Percentiles rank a stretch among this genome's conserved stretches.
Conservation (phyloP, 805 yeast species). For the Wickerhamiella siamensis region DNA sequence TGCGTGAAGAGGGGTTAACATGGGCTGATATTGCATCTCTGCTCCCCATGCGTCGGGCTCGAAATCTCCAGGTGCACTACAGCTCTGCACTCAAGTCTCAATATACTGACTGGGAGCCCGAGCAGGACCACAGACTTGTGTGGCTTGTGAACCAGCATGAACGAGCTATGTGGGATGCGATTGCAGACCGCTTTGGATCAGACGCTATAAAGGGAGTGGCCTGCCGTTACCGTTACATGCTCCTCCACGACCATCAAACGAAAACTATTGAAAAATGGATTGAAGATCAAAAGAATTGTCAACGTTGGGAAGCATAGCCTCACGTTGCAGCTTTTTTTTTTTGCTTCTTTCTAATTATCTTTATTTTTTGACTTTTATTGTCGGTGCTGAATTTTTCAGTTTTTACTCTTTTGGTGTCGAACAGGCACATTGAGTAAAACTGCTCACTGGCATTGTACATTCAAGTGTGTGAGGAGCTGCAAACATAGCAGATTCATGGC, state of each 20-base stretch:
- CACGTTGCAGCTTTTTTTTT: no score
- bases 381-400: no score
- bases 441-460: no score
- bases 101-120: slow-evolving; percentile 2
- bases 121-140: slow-evolving; percentile 4
- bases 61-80: slow-evolving; percentile 56
- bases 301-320: no score
- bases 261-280: neutral
- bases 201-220: neutral
- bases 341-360: no score
- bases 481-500: no score
- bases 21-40: slow-evolving; percentile 72
- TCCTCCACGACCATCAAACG: neutral
- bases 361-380: no score
- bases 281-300: neutral
- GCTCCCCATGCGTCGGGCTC: slow-evolving; percentile 62
- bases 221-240: slow-evolving; percentile 1
- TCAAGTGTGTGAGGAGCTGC: no score
- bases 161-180: slow-evolving; percentile 8
- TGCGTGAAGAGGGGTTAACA: slow-evolving; percentile 59
- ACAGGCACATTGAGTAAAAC: no score
- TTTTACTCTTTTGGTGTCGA: no score
- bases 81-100: slow-evolving; percentile 17
- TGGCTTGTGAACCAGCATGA: slow-evolving; percentile 8
- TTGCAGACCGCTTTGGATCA: slow-evolving; percentile 4